These are phyloP conservation scores for Buxus sempervirens DNA, from an alignment of 164 flowering plant species.

Conservation along the genomic window DNA sequence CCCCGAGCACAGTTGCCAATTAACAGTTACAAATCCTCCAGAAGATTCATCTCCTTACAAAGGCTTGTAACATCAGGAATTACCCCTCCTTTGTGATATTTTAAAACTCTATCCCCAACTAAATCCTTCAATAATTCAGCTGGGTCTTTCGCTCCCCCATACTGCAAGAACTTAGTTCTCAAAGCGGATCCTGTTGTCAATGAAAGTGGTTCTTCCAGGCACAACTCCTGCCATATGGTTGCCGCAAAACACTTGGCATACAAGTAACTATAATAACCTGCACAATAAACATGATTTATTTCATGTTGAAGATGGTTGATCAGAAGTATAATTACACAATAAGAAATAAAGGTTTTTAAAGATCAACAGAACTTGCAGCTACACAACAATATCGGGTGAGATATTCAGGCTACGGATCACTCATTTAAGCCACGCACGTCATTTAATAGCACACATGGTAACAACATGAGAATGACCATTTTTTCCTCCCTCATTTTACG, in stretches of 20 bases:
- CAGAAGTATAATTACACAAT: not conserved
- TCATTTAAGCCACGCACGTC: too few relatives aligned
- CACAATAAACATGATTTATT: slow-evolving; percentile 7
- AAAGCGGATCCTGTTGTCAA: slow-evolving; percentile 63
- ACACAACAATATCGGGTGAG: too few relatives aligned
- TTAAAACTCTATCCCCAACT: slow-evolving; percentile 55
- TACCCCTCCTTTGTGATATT: slow-evolving; percentile 46
- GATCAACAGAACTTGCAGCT: too few relatives aligned
- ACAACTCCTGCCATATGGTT: slow-evolving; percentile 78
- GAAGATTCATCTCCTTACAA: slow-evolving; percentile 53
- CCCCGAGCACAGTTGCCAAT: too few relatives aligned
- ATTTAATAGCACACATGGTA: too few relatives aligned
- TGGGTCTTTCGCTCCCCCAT: slow-evolving; percentile 94
- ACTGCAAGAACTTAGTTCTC: slow-evolving; percentile 64
- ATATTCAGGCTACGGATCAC: too few relatives aligned
- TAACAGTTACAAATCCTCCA: not conserved
- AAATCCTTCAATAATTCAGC: slow-evolving; percentile 56
- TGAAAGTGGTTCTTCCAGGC: slow-evolving; percentile 83
- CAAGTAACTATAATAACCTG: slow-evolving; percentile 93
- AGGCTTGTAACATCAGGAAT: slow-evolving; percentile 64
- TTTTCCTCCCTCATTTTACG: too few relatives aligned
- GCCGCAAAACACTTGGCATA: slow-evolving; percentile 95
- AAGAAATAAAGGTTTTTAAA: too few relatives aligned
- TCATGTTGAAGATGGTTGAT: not conserved
- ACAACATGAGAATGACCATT: too few relatives aligned